Evolutionary conservation across 306 rosid genomes (phyloP).

Genomic region (Fagus sylvatica): DNA sequence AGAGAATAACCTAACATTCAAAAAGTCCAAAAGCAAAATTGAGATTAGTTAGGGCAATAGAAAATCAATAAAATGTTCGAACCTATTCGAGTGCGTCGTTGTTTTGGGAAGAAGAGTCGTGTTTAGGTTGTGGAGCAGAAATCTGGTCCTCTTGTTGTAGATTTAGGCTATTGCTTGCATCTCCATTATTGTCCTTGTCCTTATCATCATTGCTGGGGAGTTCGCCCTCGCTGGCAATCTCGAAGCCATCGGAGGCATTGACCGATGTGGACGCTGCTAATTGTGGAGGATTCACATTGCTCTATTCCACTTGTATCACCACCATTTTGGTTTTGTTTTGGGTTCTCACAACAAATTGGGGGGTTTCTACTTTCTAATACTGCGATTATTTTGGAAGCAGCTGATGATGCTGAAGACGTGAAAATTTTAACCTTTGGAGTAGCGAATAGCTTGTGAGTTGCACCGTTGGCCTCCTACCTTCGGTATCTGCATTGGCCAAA

Average conservation of each 20-base stretch:
- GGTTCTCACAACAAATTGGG: not conserved
- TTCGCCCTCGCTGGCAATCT: conserved; percentile 62
- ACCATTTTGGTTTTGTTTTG: not conserved
- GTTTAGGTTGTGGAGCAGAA: not conserved
- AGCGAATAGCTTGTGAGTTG: not conserved
- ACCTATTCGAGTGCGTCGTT: conserved; percentile 33
- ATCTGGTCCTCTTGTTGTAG: not conserved
- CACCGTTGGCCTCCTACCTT: too few species aligned
- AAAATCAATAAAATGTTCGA: not conserved
- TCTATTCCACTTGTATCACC: conserved; percentile 26
- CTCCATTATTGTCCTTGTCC: conserved; percentile 4
- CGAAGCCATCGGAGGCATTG: conserved; percentile 47
- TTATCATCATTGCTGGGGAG: conserved; percentile 32
- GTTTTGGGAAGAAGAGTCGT: not conserved
- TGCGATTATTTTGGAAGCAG: too few species aligned
- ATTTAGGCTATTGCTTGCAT: not conserved
- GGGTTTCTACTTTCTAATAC: too few species aligned
- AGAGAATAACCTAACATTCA: too few species aligned
- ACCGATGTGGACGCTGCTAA: conserved; percentile 12
- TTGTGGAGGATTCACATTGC: conserved; percentile 18
- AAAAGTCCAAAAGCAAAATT: too few species aligned
- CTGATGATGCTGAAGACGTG: too few species aligned
- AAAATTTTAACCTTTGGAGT: too few species aligned
- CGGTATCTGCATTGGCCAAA: too few species aligned
- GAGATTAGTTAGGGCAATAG: too few species aligned